Conservation (phyloP, 805 yeast species). For the Saturnispora galanensis region DNA sequence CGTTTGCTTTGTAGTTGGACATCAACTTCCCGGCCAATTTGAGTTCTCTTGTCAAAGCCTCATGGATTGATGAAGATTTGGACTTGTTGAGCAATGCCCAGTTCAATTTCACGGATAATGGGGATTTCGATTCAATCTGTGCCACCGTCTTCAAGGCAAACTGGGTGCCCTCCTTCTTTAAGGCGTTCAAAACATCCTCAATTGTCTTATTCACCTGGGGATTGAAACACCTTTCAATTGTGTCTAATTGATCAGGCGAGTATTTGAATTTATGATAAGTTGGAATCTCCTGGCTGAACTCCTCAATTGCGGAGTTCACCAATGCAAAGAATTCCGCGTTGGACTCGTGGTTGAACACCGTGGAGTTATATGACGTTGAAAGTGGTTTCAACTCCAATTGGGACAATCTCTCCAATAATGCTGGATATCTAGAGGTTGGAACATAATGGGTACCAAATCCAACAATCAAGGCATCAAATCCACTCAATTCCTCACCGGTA, state of each 20-base stretch:
- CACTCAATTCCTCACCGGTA: slow-evolving; percentile 72
- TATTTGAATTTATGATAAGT: slow-evolving; percentile 49
- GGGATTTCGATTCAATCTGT: slow-evolving; percentile 57
- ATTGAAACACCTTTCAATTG: slow-evolving; percentile 64
- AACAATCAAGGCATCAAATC: slow-evolving; percentile 69
- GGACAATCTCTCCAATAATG: slow-evolving; percentile 55
- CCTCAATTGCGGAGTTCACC: slow-evolving; percentile 68
- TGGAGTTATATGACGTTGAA: slow-evolving; percentile 12
- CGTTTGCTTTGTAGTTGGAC: slow-evolving; percentile 35
- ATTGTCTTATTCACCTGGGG: slow-evolving; percentile 30
- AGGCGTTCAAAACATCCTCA: slow-evolving; percentile 46
- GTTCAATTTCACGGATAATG: slow-evolving; percentile 68
- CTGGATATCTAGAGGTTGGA: slow-evolving; percentile 51
- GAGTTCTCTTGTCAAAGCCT: slow-evolving; percentile 66
- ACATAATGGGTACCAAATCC: slow-evolving; percentile 92
- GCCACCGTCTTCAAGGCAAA: slow-evolving; percentile 55
- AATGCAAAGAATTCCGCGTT: slow-evolving; percentile 38
- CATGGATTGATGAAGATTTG: slow-evolving; percentile 43
- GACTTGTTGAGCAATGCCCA: slow-evolving; percentile 60
- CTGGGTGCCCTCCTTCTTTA: slow-evolving; percentile 44
- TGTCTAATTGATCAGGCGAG: slow-evolving; percentile 42
- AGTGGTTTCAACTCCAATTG: slow-evolving; percentile 35
- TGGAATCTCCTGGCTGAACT: slow-evolving; percentile 64
- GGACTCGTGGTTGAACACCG: slow-evolving; percentile 15
- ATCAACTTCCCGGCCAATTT: slow-evolving; percentile 69